phyloP scores from a whole-genome alignment of 2,329 filamentous ascomycete genomes.

The Botrytis squamosa region DNA sequence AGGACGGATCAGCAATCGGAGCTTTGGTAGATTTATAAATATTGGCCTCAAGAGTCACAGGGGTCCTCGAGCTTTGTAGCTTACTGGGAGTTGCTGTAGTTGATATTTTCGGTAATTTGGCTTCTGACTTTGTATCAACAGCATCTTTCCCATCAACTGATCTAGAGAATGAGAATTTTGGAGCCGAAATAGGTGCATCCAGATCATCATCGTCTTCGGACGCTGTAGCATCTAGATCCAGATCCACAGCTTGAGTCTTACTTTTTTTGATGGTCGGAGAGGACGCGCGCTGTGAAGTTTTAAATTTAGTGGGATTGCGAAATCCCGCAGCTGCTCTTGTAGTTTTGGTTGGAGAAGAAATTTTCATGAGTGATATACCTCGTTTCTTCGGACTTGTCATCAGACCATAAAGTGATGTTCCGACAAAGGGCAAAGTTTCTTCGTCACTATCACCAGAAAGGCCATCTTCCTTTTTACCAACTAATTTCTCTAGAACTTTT shows the following conservation, averaged over 20 bases:
- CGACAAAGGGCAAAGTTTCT: slow-evolving; percentile 38
- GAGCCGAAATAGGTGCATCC: slow-evolving; percentile 32
- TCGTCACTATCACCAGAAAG: slow-evolving; percentile 37
- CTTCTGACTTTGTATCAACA: background rate
- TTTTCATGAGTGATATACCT: slow-evolving; percentile 35
- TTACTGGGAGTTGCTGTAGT: background rate
- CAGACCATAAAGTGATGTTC: slow-evolving; percentile 44
- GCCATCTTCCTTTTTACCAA: slow-evolving; percentile 28
- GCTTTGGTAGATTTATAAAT: background rate
- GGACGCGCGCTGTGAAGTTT: background rate
- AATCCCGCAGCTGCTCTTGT: slow-evolving; percentile 40
- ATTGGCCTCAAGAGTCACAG: background rate
- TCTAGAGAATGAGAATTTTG: slow-evolving; percentile 25
- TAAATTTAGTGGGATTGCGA: slow-evolving; percentile 24
- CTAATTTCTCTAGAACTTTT: slow-evolving; percentile 33
- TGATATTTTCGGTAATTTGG: background rate
- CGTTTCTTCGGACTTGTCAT: slow-evolving; percentile 45
- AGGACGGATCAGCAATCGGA: background rate
- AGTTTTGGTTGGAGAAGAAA: slow-evolving; percentile 26
- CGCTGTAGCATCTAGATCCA: slow-evolving; percentile 15
- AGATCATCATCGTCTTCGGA: slow-evolving; percentile 34
- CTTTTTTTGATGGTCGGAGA: slow-evolving; percentile 12
- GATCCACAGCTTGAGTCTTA: background rate
- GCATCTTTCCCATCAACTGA: background rate
- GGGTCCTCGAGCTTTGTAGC: background rate